Evolutionary conservation across 2,329 filamentous ascomycete genomes (phyloP), one percentile per base, ranked within the genome.

Genomic region (Coniochaeta pulveracea): DNA sequence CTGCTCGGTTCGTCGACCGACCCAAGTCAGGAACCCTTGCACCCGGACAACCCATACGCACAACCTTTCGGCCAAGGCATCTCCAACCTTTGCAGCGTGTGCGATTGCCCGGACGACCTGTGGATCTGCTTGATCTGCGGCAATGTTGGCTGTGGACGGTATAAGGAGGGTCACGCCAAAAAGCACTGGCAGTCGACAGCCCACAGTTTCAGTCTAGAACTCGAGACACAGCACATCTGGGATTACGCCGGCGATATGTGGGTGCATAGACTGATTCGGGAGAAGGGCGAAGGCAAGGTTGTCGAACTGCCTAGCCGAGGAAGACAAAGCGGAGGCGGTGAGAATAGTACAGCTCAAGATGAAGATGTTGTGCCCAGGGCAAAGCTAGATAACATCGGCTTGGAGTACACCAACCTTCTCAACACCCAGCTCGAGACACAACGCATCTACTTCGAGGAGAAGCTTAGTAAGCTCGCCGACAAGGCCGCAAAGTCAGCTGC

Each of bases 101-200:
- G 89, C 52, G 83, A 85, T 48, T 80, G 77, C 5, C 69, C 79
- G 1, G 69, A 80, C 15, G 93, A 94, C 48, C 71, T 96, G 3
- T 96, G 89, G 89, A 85, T 95, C 40, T 96, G 89, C 54, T 69
- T 96, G 4, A 86, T 95, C 39, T 96, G 89, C 49, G 89, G 88
- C 26, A 84, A 82, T 44, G 79, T 94, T 17, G 91, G 91, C 1
- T 98, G 91, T 50, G 91, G 91, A 1, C 76, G 91, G 19, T 98
- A 98, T 53, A 93, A 95, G 54, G 77, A 80, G 18, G 91, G 86
- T 0, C 88, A 96, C 48, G 88, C 89, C 21, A 94, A 93, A 53
- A 80, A 84, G 10, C 88, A 95, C 56, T 95, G 85, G 74, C 86
- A 93, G 56, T 72, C 84, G 35, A 93, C 85, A 3, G 76, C 77